Evolutionary conservation across 1,139 yeast genomes (phyloP), one percentile per base, ranked within the genome.

Genomic region (Lodderomyces beijingensis): DNA sequence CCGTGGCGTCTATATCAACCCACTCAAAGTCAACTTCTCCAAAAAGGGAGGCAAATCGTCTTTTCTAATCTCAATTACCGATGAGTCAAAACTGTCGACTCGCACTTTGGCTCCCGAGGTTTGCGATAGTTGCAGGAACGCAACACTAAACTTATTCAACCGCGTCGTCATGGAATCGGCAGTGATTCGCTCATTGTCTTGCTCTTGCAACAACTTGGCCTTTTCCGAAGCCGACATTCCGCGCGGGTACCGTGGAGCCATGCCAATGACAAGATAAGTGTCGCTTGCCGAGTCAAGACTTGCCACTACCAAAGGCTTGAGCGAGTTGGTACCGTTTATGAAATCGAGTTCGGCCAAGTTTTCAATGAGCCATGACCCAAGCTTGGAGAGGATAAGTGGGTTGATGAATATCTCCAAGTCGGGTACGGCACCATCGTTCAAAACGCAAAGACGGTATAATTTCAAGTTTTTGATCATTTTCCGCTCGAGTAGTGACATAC

Each of bases 21-120:
- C 42, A 32, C 42, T 39, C 14, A 66, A 53, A 4, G 75, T 69
- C 34, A 91, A 63, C 37, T 79, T 78, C 54, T 91, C 98, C 43
- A 91, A 62, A 50, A 91, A 91, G 28, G 95, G 87, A 3, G 88
- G 70, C 45, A 91, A 65, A 52, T 93, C 98, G 35, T 88, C 95
- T 51, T 80, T 82, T 38, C 87, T 64, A 30, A 93, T 80, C 57
- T 91, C 97, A 28, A 93, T 87, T 23, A 91, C 86, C 2, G 96
- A 80, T 42, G 95, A 85, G 51, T 91, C 97, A 57, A 91, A 91
- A 47, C 95, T 87, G 55, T 93, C 97, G 40, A 91, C 82, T 48
- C 93, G 72, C 21, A 88, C 89, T 46, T 85, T 80, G 4, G 97
- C 96, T 25, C 89, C 91, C 10, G 94, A 82, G 8, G 76, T 73